Evolutionary conservation across 306 rosid species (phyloP), one percentile per base, ranked within the genome.

Genomic region (Cercis canadensis): DNA sequence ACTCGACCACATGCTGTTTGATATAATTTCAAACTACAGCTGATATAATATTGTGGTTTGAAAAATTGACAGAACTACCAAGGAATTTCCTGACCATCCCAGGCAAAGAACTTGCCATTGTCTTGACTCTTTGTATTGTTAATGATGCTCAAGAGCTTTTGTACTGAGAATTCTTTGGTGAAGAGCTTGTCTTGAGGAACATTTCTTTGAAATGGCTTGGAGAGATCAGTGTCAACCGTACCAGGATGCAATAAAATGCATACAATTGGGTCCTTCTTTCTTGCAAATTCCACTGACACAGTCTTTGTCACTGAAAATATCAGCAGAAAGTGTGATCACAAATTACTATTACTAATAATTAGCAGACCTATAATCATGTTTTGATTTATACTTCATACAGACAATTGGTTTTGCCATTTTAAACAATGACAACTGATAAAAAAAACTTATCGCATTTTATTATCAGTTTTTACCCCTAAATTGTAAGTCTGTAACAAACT

Each of bases 141-240:
- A 58, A 93, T 90, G 70, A 90, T 88, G 78, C 72, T 71, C 33
- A 93, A 50, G 54, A 90, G 88, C 86, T 86, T 93, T 67, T 88
- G 86, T 9, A 82, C 97, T 13, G 98, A 90, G 82, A 77, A 93
- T 70, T 88, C 90, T 74, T 82, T 87, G 33, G 80, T 88, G 85
- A 90, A 88, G 63, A 90, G 97, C 80, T 90, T 93, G 18, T 80
- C 92, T 72, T 83, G 73, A 4, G 98, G 78, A 77, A 93, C 85
- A 80, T 93, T 93, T 68, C 78, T 87, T 80, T 93, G 98, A 87
- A 88, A 93, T 57, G 97, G 97, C 88, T 56, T 85, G 15, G 98
- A 93, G 53, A 93, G 94, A 85, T 90, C 96, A 11, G 98, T 90
- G 89, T 93, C 97, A 75, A 93, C 98, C 4, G 98, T 93, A 67